Evolutionary conservation across 2,329 filamentous ascomycete genomes (phyloP).

Genomic region (Aspergillus bombycis): DNA sequence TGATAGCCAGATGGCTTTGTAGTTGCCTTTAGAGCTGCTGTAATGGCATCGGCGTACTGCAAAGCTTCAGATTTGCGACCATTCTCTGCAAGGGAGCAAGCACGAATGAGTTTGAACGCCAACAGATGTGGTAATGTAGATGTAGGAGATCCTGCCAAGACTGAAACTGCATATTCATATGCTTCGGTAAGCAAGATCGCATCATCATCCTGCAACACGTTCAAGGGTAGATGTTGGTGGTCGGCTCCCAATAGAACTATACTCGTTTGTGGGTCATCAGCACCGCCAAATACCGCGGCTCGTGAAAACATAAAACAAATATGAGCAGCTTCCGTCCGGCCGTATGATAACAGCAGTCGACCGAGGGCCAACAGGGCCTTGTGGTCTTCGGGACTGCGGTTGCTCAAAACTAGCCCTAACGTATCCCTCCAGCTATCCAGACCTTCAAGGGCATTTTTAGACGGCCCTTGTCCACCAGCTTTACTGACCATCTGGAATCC

Average conservation of each 20-base stretch:
- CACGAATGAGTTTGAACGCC: slow-evolving; percentile 89
- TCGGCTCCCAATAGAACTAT: slow-evolving; percentile 87
- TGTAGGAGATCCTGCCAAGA: slow-evolving; percentile 62
- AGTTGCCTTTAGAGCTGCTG: slow-evolving; percentile 73
- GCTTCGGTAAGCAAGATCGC: slow-evolving; percentile 92
- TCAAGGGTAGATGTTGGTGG: slow-evolving; percentile 70
- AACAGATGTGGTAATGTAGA: slow-evolving; percentile 78
- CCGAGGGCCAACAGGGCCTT: slow-evolving; percentile 79
- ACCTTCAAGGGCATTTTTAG: slow-evolving; percentile 77
- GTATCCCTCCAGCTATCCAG: slow-evolving; percentile 95
- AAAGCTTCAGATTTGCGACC: slow-evolving; percentile 82
- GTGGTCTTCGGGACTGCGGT: slow-evolving; percentile 78
- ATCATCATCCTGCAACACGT: slow-evolving; percentile 79
- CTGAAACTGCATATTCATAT: slow-evolving; percentile 84
- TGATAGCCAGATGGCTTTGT: slow-evolving; percentile 88
- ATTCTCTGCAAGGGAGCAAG: slow-evolving; percentile 78
- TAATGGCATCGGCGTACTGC: slow-evolving; percentile 87
- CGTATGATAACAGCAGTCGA: slow-evolving; percentile 80
- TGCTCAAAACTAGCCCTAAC: slow-evolving; percentile 80
- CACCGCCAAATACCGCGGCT: slow-evolving; percentile 73
- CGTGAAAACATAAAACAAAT: slow-evolving; percentile 90
- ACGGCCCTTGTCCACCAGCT: slow-evolving; percentile 60
- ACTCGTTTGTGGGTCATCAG: slow-evolving; percentile 76
- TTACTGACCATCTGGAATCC: slow-evolving; percentile 89
- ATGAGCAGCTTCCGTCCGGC: slow-evolving; percentile 86